Percentiles rank a stretch among this genome's conserved stretches.
These are phyloP conservation scores for Stipa capillata DNA, from an alignment of 176 grass and related monocot species.

Conservation along the genomic window DNA sequence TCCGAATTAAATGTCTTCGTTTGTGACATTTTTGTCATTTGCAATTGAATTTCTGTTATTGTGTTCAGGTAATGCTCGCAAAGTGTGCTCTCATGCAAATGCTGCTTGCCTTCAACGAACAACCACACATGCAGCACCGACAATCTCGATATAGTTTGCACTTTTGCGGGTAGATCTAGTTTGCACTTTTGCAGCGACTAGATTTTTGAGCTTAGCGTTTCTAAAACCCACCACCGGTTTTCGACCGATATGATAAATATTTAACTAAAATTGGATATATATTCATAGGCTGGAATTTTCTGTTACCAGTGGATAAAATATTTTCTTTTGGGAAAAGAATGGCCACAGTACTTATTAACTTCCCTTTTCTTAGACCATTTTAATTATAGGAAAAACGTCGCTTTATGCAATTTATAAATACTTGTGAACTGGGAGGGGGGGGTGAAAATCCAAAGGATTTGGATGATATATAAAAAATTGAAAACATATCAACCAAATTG, in stretches of 20 bases:
- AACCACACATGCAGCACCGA: slow-evolving; percentile 26
- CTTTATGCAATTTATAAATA: background rate
- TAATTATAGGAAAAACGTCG: background rate
- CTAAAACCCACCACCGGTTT: background rate
- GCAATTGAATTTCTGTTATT: background rate
- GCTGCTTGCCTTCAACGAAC: slow-evolving; percentile 7
- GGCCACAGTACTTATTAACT: background rate
- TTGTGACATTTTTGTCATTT: slow-evolving; percentile 4
- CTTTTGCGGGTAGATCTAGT: too few species aligned
- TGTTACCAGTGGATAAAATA: background rate
- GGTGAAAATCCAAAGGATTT: background rate
- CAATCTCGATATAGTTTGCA: background rate
- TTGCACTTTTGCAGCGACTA: background rate
- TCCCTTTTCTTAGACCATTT: background rate
- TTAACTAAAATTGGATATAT: too few species aligned
- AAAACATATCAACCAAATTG: background rate
- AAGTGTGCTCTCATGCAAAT: background rate
- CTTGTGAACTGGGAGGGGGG: background rate
- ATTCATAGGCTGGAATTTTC: background rate
- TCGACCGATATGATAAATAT: background rate
- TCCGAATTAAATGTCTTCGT: background rate
- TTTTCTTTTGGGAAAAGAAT: background rate
- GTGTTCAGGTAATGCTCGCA: background rate
- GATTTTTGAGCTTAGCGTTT: background rate
- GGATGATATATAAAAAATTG: background rate